Evolutionary conservation across 108 stramenopile genomes (phyloP).

Genomic region (Bacterosira constricta): DNA sequence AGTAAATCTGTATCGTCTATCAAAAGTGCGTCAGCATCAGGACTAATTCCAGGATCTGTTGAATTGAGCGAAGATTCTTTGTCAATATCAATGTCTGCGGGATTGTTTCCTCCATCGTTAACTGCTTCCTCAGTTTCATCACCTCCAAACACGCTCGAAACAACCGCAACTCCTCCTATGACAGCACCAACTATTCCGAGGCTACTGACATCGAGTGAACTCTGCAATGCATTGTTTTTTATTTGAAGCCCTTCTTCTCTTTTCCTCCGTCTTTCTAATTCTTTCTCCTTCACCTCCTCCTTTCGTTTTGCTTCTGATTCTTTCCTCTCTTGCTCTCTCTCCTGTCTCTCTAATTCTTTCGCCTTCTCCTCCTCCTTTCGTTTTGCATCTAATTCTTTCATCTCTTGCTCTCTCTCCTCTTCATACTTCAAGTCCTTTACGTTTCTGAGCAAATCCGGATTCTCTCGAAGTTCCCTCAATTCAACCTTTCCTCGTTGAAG

Average conservation of each 20-base stretch:
- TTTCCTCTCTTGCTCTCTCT: conserved; percentile 4
- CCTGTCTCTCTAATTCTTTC: conserved; percentile 3
- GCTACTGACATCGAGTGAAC: neutral
- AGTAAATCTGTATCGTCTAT: neutral
- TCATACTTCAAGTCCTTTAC: conserved; percentile 47
- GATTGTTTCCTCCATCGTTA: neutral
- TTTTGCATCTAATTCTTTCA: neutral
- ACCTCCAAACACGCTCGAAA: neutral
- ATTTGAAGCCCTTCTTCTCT: conserved; percentile 1
- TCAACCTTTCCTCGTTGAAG: conserved; percentile 30
- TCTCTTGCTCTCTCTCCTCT: conserved; percentile 25
- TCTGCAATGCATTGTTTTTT: neutral
- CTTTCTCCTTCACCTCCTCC: conserved; percentile 1
- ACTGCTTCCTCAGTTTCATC: neutral
- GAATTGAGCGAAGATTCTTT: neutral
- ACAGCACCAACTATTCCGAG: conserved; percentile 2
- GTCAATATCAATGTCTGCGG: neutral
- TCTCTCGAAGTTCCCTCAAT: conserved; percentile 24
- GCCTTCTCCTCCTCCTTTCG: conserved; percentile 6
- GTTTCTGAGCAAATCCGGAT: conserved; percentile 31
- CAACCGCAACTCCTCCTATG: neutral
- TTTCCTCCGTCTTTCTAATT: conserved; percentile 10
- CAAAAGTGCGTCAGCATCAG: neutral
- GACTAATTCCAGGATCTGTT: neutral
- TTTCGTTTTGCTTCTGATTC: conserved; percentile 7